phyloP scores from a whole-genome alignment of 2,329 filamentous ascomycete species.

The Pezizomycotina sp. region DNA sequence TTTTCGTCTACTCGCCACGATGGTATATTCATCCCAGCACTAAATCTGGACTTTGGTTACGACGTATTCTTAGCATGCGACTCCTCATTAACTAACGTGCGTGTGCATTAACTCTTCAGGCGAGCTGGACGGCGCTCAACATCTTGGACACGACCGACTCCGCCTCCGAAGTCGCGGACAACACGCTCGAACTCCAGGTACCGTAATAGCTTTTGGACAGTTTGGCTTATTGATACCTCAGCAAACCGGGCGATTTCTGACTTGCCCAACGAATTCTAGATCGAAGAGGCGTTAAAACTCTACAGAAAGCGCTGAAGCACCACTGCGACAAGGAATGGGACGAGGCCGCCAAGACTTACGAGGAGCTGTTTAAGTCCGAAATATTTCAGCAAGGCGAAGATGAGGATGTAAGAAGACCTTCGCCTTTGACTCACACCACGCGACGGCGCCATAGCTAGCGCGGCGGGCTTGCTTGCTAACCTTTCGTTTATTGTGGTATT shows the following conservation, averaged over 20 bases:
- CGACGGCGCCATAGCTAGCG: conserved; percentile 43
- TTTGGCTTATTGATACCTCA: conserved; percentile 1
- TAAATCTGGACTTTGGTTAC: too few species aligned
- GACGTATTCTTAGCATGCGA: too few species aligned
- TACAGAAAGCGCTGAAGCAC: conserved; percentile 78
- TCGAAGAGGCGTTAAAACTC: conserved; percentile 88
- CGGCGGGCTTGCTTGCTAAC: conserved; percentile 61
- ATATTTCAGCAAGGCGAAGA: conserved; percentile 59
- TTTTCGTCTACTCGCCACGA: too few species aligned
- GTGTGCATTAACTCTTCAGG: too few species aligned
- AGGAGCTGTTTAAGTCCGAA: conserved; percentile 71
- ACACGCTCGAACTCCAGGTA: conserved; percentile 80
- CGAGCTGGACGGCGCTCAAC: conserved; percentile 75
- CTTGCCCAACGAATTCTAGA: conserved; percentile 32
- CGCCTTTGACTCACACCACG: too few species aligned
- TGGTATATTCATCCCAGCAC: too few species aligned
- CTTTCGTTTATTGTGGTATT: conserved; percentile 43
- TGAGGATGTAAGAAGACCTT: conserved; percentile 38
- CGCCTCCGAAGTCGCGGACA: conserved; percentile 82
- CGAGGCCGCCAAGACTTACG: conserved; percentile 66
- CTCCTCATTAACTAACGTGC: too few species aligned
- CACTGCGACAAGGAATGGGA: conserved; percentile 67
- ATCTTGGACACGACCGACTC: conserved; percentile 90
- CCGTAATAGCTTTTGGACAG: background rate
- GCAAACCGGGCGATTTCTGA: background rate